phyloP scores from a whole-genome alignment of 352 stramenopile species.

The Blastocystis sp. region DNA sequence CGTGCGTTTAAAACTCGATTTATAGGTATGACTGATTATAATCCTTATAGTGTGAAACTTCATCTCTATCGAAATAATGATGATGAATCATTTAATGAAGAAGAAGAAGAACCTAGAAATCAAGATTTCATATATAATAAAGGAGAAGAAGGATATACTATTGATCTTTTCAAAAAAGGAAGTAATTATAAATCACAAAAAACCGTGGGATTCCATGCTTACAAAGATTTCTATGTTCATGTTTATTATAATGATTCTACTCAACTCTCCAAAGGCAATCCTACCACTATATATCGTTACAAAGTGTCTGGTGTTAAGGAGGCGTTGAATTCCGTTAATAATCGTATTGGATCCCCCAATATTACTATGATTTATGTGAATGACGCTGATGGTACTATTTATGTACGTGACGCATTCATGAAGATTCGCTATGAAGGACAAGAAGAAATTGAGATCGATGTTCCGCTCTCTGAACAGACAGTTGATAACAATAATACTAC shows the following conservation, averaged over 20 bases:
- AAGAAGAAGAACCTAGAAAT: slow-evolving; percentile 3
- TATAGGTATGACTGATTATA: slow-evolving; percentile 75
- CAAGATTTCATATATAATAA: slow-evolving; percentile 45
- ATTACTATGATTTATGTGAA: slow-evolving; percentile 75
- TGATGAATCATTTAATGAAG: background rate
- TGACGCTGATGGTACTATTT: slow-evolving; percentile 65
- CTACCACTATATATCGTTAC: slow-evolving; percentile 39
- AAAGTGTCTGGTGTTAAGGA: slow-evolving; percentile 68
- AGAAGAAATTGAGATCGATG: slow-evolving; percentile 51
- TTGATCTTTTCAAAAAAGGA: slow-evolving; percentile 59
- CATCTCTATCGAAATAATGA: slow-evolving; percentile 52
- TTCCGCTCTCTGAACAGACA: slow-evolving; percentile 35
- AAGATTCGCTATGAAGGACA: slow-evolving; percentile 51
- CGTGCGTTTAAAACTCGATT: slow-evolving; percentile 79
- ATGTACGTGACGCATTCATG: slow-evolving; percentile 66
- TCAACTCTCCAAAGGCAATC: slow-evolving; percentile 50
- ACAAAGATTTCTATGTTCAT: slow-evolving; percentile 64
- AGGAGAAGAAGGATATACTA: slow-evolving; percentile 43
- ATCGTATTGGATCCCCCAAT: slow-evolving; percentile 67
- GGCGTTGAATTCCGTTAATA: slow-evolving; percentile 62
- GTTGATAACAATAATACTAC: slow-evolving; percentile 19
- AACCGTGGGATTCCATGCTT: slow-evolving; percentile 76
- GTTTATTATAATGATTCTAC: slow-evolving; percentile 70
- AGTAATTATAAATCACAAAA: slow-evolving; percentile 67
- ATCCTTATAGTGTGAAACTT: slow-evolving; percentile 62